Percentiles rank a stretch among this genome's conserved stretches.
phyloP scores from a whole-genome alignment of 192 early-diverging fungal species.

The Geosiphon pyriformis region DNA sequence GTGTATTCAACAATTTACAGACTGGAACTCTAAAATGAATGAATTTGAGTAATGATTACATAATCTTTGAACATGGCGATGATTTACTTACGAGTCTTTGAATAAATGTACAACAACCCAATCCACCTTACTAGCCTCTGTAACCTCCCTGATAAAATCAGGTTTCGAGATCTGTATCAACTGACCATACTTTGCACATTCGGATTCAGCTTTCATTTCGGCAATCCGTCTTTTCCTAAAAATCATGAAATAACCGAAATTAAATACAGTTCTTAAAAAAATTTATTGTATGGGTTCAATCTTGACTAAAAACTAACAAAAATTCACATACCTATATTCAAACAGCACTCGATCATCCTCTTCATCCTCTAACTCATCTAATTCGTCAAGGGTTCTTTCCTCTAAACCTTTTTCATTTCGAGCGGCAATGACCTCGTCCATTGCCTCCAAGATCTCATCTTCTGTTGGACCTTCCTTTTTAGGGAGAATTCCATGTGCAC shows the following conservation, averaged over 20 bases:
- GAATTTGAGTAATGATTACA: not conserved
- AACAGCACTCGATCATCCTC: slow-evolving; percentile 84
- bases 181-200: slow-evolving; percentile 78
- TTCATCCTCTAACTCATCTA: slow-evolving; percentile 90
- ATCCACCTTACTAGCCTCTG: slow-evolving; percentile 77
- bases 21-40: slow-evolving; percentile 59
- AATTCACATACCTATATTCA: slow-evolving; percentile 65
- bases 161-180: slow-evolving; percentile 87
- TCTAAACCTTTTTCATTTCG: slow-evolving; percentile 58
- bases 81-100: slow-evolving; percentile 45
- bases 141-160: slow-evolving; percentile 84
- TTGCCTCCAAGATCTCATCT: slow-evolving; percentile 68
- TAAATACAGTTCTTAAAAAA: slow-evolving; percentile 1
- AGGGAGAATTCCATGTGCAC: slow-evolving; percentile 85
- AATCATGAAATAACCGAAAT: not conserved
- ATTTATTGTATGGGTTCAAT: too few species aligned
- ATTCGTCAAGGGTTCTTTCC: slow-evolving; percentile 67
- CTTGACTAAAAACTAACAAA: too few species aligned
- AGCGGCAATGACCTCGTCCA: slow-evolving; percentile 60
- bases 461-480: slow-evolving; percentile 68
- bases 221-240: slow-evolving; percentile 70
- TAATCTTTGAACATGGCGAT: not conserved
- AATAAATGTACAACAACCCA: slow-evolving; percentile 63
- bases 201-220: slow-evolving; percentile 71
- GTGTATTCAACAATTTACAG: slow-evolving; percentile 78